Evolutionary conservation across 129 eudicot genomes (phyloP).

Genomic region (Pittosporum tobira): DNA sequence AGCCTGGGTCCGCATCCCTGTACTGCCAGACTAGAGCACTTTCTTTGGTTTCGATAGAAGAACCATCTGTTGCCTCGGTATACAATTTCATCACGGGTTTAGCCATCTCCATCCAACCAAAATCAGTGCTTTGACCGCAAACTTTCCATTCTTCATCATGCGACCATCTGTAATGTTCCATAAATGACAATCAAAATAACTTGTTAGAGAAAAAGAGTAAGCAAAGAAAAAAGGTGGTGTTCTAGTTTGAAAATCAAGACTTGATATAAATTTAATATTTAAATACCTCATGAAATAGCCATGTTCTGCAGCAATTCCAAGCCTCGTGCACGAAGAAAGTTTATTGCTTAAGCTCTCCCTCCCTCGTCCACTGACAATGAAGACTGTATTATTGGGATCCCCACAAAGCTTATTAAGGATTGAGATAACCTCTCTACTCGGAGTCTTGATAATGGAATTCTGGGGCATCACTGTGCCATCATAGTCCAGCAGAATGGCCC

Average conservation of each 20-base stretch:
- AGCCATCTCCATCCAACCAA: constrained; percentile 79
- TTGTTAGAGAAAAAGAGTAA: background rate
- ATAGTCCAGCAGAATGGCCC: constrained; percentile 86
- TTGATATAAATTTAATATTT: too few species aligned
- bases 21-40: constrained; percentile 92
- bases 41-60: constrained; percentile 64
- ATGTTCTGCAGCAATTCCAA: constrained; percentile 96
- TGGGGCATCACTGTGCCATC: constrained; percentile 94
- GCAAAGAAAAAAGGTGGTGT: background rate
- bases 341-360: constrained; percentile 59
- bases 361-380: constrained; percentile 93
- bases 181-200: background rate
- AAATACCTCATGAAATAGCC: constrained; percentile 94
- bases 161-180: constrained; percentile 44
- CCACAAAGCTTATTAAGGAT: constrained; percentile 55
- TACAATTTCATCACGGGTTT: constrained; percentile 78
- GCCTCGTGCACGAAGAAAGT: constrained; percentile 65
- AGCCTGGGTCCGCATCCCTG: constrained; percentile 78
- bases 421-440: constrained; percentile 58
- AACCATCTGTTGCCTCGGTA: constrained; percentile 85
- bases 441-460: constrained; percentile 59
- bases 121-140: constrained; percentile 57
- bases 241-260: too few species aligned
- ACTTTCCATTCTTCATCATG: constrained; percentile 58
- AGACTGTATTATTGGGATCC: constrained; percentile 59